Percentiles rank a stretch among this genome's conserved stretches.
These are phyloP conservation scores for Penicillium sp. DNA, from an alignment of 2,329 filamentous ascomycete genomes.

Conservation along the genomic window DNA sequence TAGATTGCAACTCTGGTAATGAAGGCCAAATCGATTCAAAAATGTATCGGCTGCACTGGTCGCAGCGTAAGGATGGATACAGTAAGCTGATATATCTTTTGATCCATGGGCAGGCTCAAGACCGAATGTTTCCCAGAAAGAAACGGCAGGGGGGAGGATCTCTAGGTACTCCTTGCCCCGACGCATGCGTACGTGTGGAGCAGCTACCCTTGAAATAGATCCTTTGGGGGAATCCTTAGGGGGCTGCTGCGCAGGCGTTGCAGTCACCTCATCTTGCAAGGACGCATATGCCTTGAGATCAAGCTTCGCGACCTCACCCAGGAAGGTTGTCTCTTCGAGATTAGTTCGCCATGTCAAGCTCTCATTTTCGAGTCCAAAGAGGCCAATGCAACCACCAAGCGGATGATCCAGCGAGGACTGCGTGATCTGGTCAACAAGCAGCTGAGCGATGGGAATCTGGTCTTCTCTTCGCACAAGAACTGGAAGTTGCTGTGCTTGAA, in stretches of 20 bases:
- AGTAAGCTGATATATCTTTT: constrained; percentile 60
- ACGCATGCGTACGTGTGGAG: constrained; percentile 56
- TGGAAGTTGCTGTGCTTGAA: constrained; percentile 32
- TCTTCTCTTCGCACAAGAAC: constrained; percentile 36
- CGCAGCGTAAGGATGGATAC: constrained; percentile 54
- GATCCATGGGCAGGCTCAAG: constrained; percentile 56
- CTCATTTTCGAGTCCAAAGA: constrained; percentile 31
- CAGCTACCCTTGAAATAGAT: constrained; percentile 45
- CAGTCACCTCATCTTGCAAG: constrained; percentile 29
- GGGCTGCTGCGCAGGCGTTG: constrained; percentile 21
- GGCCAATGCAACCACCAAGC: constrained; percentile 26
- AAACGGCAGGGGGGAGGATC: constrained; percentile 55
- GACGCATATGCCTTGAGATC: constrained; percentile 39
- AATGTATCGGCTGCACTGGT: constrained; percentile 51
- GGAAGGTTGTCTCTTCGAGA: constrained; percentile 29
- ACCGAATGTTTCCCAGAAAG: constrained; percentile 63
- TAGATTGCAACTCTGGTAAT: constrained; percentile 59
- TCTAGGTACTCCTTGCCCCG: constrained; percentile 56
- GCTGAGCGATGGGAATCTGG: constrained; percentile 41
- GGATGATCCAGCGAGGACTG: constrained; percentile 45
- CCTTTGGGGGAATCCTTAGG: constrained; percentile 31
- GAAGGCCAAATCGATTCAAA: constrained; percentile 52
- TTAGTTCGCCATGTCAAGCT: constrained; percentile 22
- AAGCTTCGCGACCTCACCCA: constrained; percentile 33
- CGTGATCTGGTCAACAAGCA: constrained; percentile 45